phyloP scores from a whole-genome alignment of 441 rosid genomes.

The Geranium incanum region DNA sequence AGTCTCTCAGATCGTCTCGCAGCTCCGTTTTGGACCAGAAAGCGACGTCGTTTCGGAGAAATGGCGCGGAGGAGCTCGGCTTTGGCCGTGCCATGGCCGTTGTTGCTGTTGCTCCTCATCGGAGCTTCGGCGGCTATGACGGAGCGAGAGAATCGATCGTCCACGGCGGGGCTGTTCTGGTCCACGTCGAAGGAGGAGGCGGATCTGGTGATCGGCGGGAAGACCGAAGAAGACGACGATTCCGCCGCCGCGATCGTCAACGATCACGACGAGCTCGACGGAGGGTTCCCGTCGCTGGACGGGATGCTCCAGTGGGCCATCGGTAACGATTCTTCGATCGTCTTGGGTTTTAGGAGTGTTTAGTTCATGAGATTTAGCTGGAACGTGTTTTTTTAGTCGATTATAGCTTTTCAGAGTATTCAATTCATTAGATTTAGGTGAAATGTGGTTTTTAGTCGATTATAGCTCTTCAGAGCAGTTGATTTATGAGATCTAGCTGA shows the following conservation, averaged over 20 bases:
- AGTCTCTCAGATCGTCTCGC: too few species aligned
- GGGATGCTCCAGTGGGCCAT: slow-evolving; percentile 61
- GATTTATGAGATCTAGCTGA: background rate
- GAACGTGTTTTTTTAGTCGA: too few species aligned
- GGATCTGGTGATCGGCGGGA: slow-evolving; percentile 34
- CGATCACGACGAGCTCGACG: slow-evolving; percentile 53
- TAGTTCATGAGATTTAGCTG: too few species aligned
- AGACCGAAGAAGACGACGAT: slow-evolving; percentile 32
- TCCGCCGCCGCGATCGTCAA: slow-evolving; percentile 32
- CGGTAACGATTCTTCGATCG: background rate
- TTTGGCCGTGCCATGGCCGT: slow-evolving; percentile 1
- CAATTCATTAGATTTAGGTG: too few species aligned
- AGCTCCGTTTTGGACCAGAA: too few species aligned
- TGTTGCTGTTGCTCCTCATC: background rate
- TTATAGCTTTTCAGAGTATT: too few species aligned
- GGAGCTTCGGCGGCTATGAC: background rate
- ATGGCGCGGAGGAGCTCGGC: slow-evolving; percentile 21
- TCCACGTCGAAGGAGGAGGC: slow-evolving; percentile 52
- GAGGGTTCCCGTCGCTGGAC: slow-evolving; percentile 80
- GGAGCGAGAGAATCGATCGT: slow-evolving; percentile 33
- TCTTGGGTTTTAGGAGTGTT: too few species aligned
- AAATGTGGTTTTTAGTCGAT: background rate
- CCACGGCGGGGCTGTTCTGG: slow-evolving; percentile 40
- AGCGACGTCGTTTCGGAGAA: background rate
- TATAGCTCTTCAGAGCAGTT: background rate